Conservation (phyloP, 345 rosid genomes). For the Citrus inodora region DNA sequence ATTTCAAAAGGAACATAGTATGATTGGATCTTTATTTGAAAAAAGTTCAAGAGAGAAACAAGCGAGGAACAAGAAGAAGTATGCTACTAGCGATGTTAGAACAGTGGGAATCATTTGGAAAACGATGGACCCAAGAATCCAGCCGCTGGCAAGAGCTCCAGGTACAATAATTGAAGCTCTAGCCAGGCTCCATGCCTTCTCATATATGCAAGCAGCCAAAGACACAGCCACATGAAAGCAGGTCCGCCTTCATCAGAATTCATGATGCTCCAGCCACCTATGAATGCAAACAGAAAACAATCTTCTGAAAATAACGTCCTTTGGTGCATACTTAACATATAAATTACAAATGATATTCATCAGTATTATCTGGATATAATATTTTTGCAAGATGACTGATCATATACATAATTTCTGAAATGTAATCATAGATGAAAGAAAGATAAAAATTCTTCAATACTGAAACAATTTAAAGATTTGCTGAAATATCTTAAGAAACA, state of each 20-base stretch:
- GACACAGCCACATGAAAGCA: constrained; percentile 99
- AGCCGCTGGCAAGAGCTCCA: constrained; percentile 77
- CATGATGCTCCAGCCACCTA: constrained; percentile 99
- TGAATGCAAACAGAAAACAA: constrained; percentile 82
- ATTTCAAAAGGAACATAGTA: not conserved
- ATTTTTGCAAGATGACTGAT: not conserved
- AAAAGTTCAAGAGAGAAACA: constrained; percentile 85
- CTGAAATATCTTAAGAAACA: too few relatives aligned
- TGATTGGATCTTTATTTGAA: constrained; percentile 47
- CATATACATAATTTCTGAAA: not conserved
- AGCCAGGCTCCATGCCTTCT: constrained; percentile 85
- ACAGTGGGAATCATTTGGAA: constrained; percentile 82
- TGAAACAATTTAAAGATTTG: too few relatives aligned
- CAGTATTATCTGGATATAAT: not conserved
- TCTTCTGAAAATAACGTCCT: constrained; percentile 85
- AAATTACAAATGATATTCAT: not conserved
- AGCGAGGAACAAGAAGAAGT: constrained; percentile 19
- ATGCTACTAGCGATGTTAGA: constrained; percentile 75
- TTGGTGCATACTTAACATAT: constrained; percentile 13
- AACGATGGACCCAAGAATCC: constrained; percentile 73
- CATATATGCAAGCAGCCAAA: constrained; percentile 89
- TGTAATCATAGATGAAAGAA: not conserved
- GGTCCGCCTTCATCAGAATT: constrained; percentile 98
- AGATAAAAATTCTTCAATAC: not conserved
- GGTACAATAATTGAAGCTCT: constrained; percentile 73